Evolutionary conservation across 768 basidiomycete species (phyloP).

Genomic region (Sarcodon aspratus): DNA sequence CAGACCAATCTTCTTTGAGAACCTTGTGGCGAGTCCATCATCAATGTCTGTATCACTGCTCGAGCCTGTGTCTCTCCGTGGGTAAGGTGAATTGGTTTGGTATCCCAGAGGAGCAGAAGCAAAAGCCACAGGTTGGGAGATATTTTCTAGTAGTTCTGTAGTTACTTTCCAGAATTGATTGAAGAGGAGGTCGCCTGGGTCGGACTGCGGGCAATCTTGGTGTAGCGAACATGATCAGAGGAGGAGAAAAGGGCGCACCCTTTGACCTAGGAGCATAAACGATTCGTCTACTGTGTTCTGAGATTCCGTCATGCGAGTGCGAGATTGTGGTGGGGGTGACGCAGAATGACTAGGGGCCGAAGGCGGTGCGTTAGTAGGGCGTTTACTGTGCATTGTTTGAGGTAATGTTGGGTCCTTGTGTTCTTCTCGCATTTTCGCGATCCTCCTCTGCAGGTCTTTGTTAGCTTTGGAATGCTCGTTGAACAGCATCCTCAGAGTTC

Average conservation of each 20-base stretch:
- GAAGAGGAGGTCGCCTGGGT: constrained; percentile 70
- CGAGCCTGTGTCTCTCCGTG: constrained; percentile 37
- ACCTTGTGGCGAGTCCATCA: constrained; percentile 46
- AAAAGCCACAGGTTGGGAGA: constrained; percentile 78
- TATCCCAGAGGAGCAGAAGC: constrained; percentile 64
- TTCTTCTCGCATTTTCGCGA: constrained; percentile 62
- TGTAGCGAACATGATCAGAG: constrained; percentile 2
- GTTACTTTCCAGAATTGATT: constrained; percentile 85
- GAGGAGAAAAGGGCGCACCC: constrained; percentile 30
- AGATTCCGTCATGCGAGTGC: constrained; percentile 34
- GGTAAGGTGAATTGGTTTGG: constrained; percentile 19
- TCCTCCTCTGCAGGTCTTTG: constrained; percentile 61
- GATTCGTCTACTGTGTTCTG: constrained; percentile 71
- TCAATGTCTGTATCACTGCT: constrained; percentile 63
- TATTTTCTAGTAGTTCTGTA: constrained; percentile 77
- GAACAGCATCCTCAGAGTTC: constrained; percentile 64
- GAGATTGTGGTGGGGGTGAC: constrained; percentile 29
- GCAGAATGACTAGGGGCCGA: constrained; percentile 21
- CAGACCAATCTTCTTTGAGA: constrained; percentile 32
- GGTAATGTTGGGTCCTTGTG: constrained; percentile 69
- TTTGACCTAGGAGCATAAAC: constrained; percentile 79
- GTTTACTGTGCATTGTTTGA: constrained; percentile 34
- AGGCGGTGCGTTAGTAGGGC: constrained; percentile 13
- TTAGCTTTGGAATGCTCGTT: constrained; percentile 63
- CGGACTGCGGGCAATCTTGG: constrained; percentile 17